Evolutionary conservation across 345 rosid genomes (phyloP), one percentile per base, ranked within the genome.

Genomic region (Hibiscus trionum): DNA sequence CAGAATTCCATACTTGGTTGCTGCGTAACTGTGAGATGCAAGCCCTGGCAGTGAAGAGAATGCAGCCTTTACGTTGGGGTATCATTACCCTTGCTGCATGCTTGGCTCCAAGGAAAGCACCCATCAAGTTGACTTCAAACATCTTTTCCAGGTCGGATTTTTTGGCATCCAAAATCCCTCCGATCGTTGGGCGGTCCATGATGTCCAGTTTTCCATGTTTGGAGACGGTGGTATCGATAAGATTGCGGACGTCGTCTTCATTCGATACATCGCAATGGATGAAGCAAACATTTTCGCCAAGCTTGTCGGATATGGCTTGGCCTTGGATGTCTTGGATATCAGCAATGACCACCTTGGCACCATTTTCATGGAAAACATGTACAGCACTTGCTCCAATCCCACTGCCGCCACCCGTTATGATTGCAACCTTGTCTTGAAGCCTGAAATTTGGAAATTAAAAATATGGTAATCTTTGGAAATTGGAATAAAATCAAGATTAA

Each of bases 71-170:
- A 15, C 66, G 31, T 7, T 57, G 69, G 0, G 73, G 80, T 3
- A 81, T 69, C 85, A 86, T 86, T 15, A 81, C 81, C 62, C 81
- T 75, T 0, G 85, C 73, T 0, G 90, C 85, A 24, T 83, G 85
- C 73, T 86, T 86, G 46, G 84, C 81, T 4, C 77, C 87, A 0
- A 83, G 66, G 76, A 81, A 79, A 29, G 76, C 74, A 3, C 86
- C 84, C 0, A 67, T 26, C 49, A 80, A 11, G 71, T 86, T 86
- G 5, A 84, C 82, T 11, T 59, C 57, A 2, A 84, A 24, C 21
- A 77, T n/a, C 7, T 72, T 70, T 33, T 86, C 86, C 4, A 84
- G 21, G 15, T 82, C 80, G 4, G 75, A 63, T 56, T 72, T 73
- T 11, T 73, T 29, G 7, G 72, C 24, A 17, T 84, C 84, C 24